phyloP scores from a whole-genome alignment of 139 green algal species.

The Picochlorum sp. region DNA sequence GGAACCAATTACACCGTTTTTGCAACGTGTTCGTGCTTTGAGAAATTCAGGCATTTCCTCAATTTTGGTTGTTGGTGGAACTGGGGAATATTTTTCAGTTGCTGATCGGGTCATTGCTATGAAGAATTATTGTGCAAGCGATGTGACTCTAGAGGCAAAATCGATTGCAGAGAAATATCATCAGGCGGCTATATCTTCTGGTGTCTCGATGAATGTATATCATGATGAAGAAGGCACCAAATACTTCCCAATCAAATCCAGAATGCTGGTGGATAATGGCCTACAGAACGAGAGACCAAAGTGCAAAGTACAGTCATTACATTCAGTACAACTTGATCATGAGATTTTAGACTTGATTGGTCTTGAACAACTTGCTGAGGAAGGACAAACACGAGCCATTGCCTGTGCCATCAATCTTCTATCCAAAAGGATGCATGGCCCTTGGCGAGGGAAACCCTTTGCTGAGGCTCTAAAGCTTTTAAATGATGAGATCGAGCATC shows the following conservation, averaged over 20 bases:
- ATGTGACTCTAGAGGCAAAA: constrained; percentile 39
- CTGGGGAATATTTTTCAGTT: constrained; percentile 56
- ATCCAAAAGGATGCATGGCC: background rate
- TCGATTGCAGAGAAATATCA: constrained; percentile 25
- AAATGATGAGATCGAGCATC: background rate
- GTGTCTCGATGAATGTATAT: background rate
- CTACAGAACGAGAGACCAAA: constrained; percentile 4
- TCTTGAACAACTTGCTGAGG: constrained; percentile 54
- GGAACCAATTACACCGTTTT: constrained; percentile 67
- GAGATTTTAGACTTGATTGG: constrained; percentile 26
- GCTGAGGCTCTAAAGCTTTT: background rate
- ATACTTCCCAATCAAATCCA: background rate
- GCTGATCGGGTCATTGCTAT: constrained; percentile 51
- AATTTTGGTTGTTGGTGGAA: constrained; percentile 52
- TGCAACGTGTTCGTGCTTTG: constrained; percentile 31
- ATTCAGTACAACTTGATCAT: constrained; percentile 27
- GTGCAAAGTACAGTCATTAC: constrained; percentile 10
- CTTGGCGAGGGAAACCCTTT: background rate
- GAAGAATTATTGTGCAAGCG: constrained; percentile 33
- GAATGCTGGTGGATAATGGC: background rate
- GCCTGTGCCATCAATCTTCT: constrained; percentile 26
- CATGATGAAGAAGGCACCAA: background rate
- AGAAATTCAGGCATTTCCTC: constrained; percentile 22
- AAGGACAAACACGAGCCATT: constrained; percentile 46
- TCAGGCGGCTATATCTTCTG: background rate